A percentile compares a stretch with the other conserved stretches of the same genome.
Evolutionary conservation across 2,329 filamentous ascomycete genomes (phyloP).

Genomic region (Fusarium sarcochroum): DNA sequence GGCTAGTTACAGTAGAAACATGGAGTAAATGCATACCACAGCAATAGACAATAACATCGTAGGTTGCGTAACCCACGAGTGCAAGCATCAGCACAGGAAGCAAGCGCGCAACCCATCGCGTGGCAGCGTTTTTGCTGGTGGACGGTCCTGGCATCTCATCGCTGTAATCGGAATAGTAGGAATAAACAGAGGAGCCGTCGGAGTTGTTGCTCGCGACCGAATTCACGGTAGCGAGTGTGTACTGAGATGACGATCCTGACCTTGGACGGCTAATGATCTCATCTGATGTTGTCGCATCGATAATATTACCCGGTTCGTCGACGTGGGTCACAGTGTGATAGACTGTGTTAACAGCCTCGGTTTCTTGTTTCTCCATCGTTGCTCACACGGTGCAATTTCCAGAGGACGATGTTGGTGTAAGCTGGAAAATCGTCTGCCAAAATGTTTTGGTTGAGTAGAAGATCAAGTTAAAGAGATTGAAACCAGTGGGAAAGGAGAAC

Average conservation of each 20-base stretch:
- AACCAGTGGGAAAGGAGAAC: background rate
- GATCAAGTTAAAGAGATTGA: background rate
- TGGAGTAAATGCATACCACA: slow-evolving; percentile 68
- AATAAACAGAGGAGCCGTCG: slow-evolving; percentile 15
- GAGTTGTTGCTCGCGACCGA: background rate
- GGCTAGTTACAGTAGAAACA: background rate
- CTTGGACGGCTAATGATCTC: slow-evolving; percentile 25
- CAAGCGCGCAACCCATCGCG: slow-evolving; percentile 62
- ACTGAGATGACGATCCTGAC: slow-evolving; percentile 6
- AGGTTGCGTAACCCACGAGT: slow-evolving; percentile 78
- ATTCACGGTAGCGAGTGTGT: background rate
- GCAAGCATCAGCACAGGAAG: slow-evolving; percentile 79
- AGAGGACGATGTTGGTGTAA: background rate
- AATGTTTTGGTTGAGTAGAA: background rate
- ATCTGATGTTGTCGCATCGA: slow-evolving; percentile 20
- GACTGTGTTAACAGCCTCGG: background rate
- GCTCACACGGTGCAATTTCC: slow-evolving; percentile 3
- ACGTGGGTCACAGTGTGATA: slow-evolving; percentile 5
- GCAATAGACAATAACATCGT: slow-evolving; percentile 76
- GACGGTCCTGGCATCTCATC: slow-evolving; percentile 52
- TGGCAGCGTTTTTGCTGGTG: slow-evolving; percentile 49
- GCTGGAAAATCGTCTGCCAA: background rate
- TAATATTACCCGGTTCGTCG: slow-evolving; percentile 1
- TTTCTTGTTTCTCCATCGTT: too few species aligned
- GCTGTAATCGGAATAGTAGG: slow-evolving; percentile 22